Base-by-base conservation (phyloP, 108 stramenopile genomes). In the Nitzschia palea region DNA sequence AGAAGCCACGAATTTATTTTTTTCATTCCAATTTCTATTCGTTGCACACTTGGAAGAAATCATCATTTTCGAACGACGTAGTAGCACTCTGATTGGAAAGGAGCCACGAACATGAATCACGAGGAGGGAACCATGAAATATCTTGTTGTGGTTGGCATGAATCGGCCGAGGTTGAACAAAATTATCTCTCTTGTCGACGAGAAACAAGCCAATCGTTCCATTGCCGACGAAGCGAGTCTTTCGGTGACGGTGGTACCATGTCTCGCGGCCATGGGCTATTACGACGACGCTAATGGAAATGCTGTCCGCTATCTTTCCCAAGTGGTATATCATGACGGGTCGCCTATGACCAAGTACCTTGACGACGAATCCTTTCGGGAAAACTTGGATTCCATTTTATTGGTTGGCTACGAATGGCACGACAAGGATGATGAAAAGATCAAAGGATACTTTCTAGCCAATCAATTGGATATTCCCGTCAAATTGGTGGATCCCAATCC, bases 201-300 rank as follows among this genome's bases (percentile, higher is more conserved):
- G 12, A 26, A 22, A 25, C 44, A 63, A 52, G 48, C 45, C 2
- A 20, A 55, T 8, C 44, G 79, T 60, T 31, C 64, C 4, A 62
- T 80, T 27, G 76, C 87, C 66, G 81, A 73, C 62, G 40, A 1
- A 2, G 32, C 31, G 3, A n/a, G 23, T 2, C 59, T 60, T 26
- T 25, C 0, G 2, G 59, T 60, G 23, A 26, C 18, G 1, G 5
- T 60, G 4, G 57, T 93, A 8, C 87, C 91, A 5, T 89, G 86
- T 47, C 79, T 93, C 20, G 91, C 88, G 14, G 71, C 79, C 28
- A 84, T 93, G 73, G 82, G 68, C 43, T 75, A 79, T 14, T 93
- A 93, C 56, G 62, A 70, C 33, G 63, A 80, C 31, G 81, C 86
- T 29, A 12, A 67, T 30, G 86, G 84, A 3, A 47, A 71, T 1